Evolutionary conservation across 169 alveolate species (phyloP).

Genomic region (Plasmodium inui): DNA sequence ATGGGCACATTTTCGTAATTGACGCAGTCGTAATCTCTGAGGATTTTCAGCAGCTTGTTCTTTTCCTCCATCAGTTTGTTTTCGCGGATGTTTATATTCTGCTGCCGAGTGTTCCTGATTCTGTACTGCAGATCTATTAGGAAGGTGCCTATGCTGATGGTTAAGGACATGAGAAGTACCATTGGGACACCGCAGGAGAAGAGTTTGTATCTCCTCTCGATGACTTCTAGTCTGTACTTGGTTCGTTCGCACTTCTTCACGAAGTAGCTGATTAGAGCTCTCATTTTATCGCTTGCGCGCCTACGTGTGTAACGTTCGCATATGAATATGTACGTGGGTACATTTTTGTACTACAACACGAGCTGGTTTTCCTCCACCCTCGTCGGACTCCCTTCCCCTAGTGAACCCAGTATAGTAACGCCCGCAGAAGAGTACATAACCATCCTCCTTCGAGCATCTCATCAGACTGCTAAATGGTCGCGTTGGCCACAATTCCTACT

Average conservation of each 20-base stretch:
- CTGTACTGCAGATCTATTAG: slow-evolving; percentile 59
- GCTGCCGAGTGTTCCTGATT: slow-evolving; percentile 50
- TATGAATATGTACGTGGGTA: neutral
- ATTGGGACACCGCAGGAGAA: slow-evolving; percentile 72
- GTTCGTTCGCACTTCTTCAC: slow-evolving; percentile 33
- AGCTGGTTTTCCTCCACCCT: neutral
- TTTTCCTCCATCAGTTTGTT: slow-evolving; percentile 61
- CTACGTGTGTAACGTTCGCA: neutral
- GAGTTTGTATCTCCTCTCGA: slow-evolving; percentile 68
- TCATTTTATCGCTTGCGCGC: slow-evolving; percentile 24
- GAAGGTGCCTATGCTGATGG: slow-evolving; percentile 63
- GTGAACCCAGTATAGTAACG: neutral
- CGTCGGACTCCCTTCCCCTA: neutral
- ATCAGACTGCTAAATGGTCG: neutral
- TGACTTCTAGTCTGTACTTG: slow-evolving; percentile 51
- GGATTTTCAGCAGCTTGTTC: slow-evolving; percentile 51
- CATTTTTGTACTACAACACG: neutral
- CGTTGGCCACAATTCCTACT: neutral
- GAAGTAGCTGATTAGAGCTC: slow-evolving; percentile 17
- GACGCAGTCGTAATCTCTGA: slow-evolving; percentile 61
- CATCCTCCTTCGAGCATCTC: neutral
- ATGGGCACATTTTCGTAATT: slow-evolving; percentile 74
- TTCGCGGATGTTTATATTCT: slow-evolving; percentile 71
- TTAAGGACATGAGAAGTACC: slow-evolving; percentile 48
- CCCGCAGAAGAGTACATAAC: neutral